Base-by-base conservation (phyloP, 2,329 filamentous ascomycete species). In the Fusarium protoensiforme region DNA sequence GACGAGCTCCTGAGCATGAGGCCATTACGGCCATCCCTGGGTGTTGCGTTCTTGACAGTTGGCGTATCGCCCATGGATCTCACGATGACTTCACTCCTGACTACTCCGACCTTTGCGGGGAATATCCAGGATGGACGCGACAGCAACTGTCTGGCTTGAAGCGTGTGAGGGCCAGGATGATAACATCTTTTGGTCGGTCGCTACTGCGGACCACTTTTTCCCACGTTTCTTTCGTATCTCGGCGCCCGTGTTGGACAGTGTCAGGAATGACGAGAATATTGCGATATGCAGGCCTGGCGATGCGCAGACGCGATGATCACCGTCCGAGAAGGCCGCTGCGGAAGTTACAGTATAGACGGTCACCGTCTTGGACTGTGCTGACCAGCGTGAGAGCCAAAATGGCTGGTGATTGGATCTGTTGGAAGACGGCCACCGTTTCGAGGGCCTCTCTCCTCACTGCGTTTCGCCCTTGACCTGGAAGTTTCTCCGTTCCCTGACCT, bases 71-170 rank as follows among this genome's bases (percentile, higher is more conserved):
- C 35, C 54, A 48, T 41, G 54, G 61, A 22, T 60, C 64, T 68
- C 71, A 75, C 72, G 74, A 77, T 76, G 72, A 76, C 75, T 77
- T 77, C 75, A 76, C 65, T 62, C 62, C 63, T 61, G 62, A 61
- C 65, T 57, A 29, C 18, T 67, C 38, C 59, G 39, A 68, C 64
- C 61, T 33, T 48, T 62, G 65, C 33, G 56, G 60, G 64, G 56
- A 67, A 64, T 24, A 59, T 54, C 43, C 64, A 73, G 39, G 59
- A 41, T 61, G 61, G 43, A 39, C 39, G 61, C 54, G 60, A 67
- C 72, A 68, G 29, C 61, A 46, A 56, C 31, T 51, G 62, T 58
- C 51, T 61, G 33, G 57, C 43, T 54, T 61, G 46, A 27, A 54
- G 67, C 68, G 62, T 27, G 24, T 33, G 48, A 59, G 46, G 20